Evolutionary conservation across 1,139 yeast genomes (phyloP).

Genomic region (Candida neerlandica): DNA sequence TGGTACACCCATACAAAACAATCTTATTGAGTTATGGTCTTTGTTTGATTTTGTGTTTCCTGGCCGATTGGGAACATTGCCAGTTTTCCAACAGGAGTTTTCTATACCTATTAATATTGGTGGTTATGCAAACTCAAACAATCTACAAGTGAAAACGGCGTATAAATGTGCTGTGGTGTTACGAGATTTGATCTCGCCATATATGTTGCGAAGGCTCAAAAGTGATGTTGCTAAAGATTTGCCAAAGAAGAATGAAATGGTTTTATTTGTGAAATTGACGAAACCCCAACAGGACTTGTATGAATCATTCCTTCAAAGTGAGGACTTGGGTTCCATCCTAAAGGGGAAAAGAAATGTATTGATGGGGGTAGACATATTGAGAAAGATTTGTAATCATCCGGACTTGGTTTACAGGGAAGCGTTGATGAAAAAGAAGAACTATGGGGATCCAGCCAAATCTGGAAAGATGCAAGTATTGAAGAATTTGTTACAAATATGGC

Average conservation of each 20-base stretch:
- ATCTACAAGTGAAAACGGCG: constrained; percentile 94
- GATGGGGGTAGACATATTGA: constrained; percentile 84
- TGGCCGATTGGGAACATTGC: constrained; percentile 90
- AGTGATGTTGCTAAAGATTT: constrained; percentile 96
- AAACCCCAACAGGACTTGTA: constrained; percentile 73
- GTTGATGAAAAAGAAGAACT: constrained; percentile 44
- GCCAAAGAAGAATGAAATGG: constrained; percentile 94
- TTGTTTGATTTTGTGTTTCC: constrained; percentile 94
- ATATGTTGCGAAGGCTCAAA: constrained; percentile 81
- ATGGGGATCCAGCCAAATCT: constrained; percentile 71
- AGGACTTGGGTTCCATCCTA: constrained; percentile 71
- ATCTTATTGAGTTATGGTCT: constrained; percentile 89
- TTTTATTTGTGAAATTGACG: constrained; percentile 84
- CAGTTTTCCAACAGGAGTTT: constrained; percentile 91
- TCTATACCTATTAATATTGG: constrained; percentile 93
- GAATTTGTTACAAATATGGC: constrained; percentile 77
- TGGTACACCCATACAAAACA: constrained; percentile 96
- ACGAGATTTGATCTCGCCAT: constrained; percentile 87
- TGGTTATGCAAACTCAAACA: constrained; percentile 98
- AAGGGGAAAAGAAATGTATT: constrained; percentile 80
- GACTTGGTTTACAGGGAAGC: constrained; percentile 70
- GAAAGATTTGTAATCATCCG: constrained; percentile 96
- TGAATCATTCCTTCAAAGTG: constrained; percentile 70
- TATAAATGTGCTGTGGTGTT: constrained; percentile 93
- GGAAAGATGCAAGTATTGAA: constrained; percentile 92